phyloP scores from a whole-genome alignment of 331 rosid species.

The Quercus tomentella region DNA sequence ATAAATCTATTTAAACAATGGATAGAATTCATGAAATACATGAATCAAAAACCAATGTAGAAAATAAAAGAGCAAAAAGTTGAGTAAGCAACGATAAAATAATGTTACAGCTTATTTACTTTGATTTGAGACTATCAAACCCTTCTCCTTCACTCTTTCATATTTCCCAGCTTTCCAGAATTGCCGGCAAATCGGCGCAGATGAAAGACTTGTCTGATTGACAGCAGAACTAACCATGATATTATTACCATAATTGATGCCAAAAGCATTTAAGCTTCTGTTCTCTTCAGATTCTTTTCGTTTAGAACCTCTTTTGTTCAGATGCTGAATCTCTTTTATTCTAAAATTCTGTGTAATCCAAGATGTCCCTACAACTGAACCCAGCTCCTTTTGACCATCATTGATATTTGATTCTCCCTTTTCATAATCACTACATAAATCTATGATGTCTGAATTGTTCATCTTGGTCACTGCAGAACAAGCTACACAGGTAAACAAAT shows the following conservation, averaged over 20 bases:
- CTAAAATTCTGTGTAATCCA: neutral
- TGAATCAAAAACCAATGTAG: too few species aligned
- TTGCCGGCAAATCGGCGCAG: neutral
- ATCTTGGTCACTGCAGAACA: neutral
- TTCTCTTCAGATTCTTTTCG: neutral
- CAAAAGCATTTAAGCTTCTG: neutral
- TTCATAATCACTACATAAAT: neutral
- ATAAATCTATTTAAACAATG: too few species aligned
- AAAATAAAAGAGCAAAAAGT: neutral
- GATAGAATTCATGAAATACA: too few species aligned
- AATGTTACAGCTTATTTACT: neutral
- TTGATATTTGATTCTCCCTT: neutral
- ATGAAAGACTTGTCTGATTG: neutral
- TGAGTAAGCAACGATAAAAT: neutral
- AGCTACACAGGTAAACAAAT: neutral
- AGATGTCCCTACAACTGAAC: neutral
- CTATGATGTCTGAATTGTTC: neutral
- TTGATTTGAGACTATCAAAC: neutral
- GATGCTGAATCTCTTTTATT: neutral
- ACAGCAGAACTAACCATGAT: neutral
- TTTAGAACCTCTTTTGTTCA: neutral
- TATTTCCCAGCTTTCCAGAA: neutral
- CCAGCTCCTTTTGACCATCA: neutral
- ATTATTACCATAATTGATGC: neutral
- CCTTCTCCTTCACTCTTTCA: neutral